Base-by-base conservation (phyloP, 306 rosid genomes). In the Vicia faba region DNA sequence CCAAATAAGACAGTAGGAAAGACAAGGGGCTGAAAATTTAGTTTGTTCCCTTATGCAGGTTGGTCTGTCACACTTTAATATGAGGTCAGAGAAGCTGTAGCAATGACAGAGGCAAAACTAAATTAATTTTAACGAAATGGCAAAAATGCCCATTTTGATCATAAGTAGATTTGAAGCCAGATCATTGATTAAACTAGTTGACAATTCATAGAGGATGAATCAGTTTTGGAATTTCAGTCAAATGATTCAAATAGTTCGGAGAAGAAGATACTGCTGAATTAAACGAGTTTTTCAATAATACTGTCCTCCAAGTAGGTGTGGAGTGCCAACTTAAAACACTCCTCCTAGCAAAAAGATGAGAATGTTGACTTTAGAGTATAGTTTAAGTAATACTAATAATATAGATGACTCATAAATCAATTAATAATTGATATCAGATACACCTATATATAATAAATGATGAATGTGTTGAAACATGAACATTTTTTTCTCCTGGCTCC, bases 101-200 rank as follows among this genome's bases (percentile, higher is more conserved):
- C 51, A 43, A 72, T 77, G 75, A 77, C 74, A 74, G 76, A 68
- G 82, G 82, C 92, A 80, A 82, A 81, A 69, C 66, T 46, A 39
- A 45, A 78, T 78, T 75, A 43, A 58, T 36, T 61, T 23, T 44
- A 13, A 2, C 7, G 69, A 79, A 82, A 86, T 82, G 92, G 13
- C 96, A 14, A 7, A 79, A 80, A 12, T 86, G 79, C 79, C 92
- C 96, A 23, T 18, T 33, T 33, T 49, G 46, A 20, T 63, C 51
- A 10, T 64, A 3, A 15, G 4, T 13, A 44, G 61, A 65, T 73
- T 77, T 79, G 23, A 62, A 19, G 72, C 36, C 55, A 12, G 31
- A 50, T 66, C 70, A 23, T 68, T 63, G 33, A 45, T 56, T 69
- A 16, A 36, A 75, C 41, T 25, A 64, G 66, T 11, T 70, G 71